phyloP scores from a whole-genome alignment of 1,139 yeast species.

The Blastobotrys elegans region DNA sequence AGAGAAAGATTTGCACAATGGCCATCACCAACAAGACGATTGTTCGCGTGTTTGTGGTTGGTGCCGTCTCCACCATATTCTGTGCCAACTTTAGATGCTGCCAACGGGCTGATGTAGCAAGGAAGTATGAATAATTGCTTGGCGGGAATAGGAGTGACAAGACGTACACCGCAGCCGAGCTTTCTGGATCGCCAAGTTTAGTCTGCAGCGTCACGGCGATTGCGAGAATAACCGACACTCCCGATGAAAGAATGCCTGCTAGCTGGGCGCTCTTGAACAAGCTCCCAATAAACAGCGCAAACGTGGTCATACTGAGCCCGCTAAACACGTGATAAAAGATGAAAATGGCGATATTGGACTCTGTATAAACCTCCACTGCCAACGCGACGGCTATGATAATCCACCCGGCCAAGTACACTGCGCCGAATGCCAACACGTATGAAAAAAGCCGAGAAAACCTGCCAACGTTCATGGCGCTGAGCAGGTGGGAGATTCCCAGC shows the following conservation, averaged over 20 bases:
- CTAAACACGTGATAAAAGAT: conserved; percentile 34
- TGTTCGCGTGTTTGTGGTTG: conserved; percentile 27
- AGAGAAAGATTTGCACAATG: conserved; percentile 29
- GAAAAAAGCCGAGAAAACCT: conserved; percentile 27
- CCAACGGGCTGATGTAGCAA: conserved; percentile 30
- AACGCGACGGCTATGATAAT: conserved; percentile 29
- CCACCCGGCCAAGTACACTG: conserved; percentile 34
- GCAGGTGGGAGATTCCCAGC: conserved; percentile 31
- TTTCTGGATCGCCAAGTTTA: conserved; percentile 22
- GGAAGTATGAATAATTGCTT: conserved; percentile 32
- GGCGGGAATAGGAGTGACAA: conserved; percentile 36
- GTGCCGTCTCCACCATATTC: conserved; percentile 28
- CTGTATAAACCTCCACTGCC: conserved; percentile 24
- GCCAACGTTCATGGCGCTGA: conserved; percentile 33
- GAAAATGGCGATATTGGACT: conserved; percentile 29
- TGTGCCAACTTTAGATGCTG: conserved; percentile 23
- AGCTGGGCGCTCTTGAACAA: conserved; percentile 33
- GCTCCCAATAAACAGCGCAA: conserved; percentile 32
- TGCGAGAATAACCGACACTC: conserved; percentile 32
- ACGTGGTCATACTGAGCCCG: conserved; percentile 33
- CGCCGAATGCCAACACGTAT: conserved; percentile 29
- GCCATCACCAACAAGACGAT: conserved; percentile 32
- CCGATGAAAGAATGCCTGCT: conserved; percentile 36
- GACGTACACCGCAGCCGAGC: conserved; percentile 28
- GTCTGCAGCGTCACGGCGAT: conserved; percentile 32